These are phyloP conservation scores for Lycium barbarum DNA, from an alignment of 257 asterid species.

Conservation along the genomic window DNA sequence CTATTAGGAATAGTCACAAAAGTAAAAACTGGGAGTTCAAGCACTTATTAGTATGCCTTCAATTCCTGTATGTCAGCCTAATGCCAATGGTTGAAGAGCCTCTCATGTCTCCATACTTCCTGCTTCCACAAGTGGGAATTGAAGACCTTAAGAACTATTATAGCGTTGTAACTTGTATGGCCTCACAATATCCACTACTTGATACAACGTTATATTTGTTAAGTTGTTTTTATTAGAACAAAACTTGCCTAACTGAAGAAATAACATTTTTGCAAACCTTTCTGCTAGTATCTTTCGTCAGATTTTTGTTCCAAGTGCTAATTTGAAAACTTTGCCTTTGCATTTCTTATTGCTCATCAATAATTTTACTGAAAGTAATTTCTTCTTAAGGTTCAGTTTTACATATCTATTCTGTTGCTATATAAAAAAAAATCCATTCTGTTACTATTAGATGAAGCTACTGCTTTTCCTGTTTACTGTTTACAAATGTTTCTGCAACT, in stretches of 20 bases:
- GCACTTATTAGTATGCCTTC: neutral
- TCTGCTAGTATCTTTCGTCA: conserved; percentile 8
- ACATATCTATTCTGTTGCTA: conserved; percentile 11
- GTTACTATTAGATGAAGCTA: conserved; percentile 13
- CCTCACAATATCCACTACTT: conserved; percentile 18
- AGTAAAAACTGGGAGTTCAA: neutral
- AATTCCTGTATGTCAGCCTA: neutral
- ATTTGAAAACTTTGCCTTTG: neutral
- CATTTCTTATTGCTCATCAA: neutral
- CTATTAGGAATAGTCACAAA: neutral
- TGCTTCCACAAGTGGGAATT: neutral
- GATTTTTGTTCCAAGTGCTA: conserved; percentile 17
- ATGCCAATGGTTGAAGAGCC: neutral
- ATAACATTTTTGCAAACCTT: neutral
- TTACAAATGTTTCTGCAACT: conserved; percentile 27
- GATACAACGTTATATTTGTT: neutral
- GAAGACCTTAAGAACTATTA: conserved; percentile 15
- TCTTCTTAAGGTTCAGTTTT: neutral
- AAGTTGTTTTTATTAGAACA: neutral
- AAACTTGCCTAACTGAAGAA: neutral
- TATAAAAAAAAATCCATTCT: neutral
- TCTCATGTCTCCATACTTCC: neutral
- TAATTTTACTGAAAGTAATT: neutral
- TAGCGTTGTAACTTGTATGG: neutral
- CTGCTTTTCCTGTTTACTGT: neutral